Evolutionary conservation across 345 rosid species (phyloP), one percentile per base, ranked within the genome.

Genomic region (Aethionema arabicum): DNA sequence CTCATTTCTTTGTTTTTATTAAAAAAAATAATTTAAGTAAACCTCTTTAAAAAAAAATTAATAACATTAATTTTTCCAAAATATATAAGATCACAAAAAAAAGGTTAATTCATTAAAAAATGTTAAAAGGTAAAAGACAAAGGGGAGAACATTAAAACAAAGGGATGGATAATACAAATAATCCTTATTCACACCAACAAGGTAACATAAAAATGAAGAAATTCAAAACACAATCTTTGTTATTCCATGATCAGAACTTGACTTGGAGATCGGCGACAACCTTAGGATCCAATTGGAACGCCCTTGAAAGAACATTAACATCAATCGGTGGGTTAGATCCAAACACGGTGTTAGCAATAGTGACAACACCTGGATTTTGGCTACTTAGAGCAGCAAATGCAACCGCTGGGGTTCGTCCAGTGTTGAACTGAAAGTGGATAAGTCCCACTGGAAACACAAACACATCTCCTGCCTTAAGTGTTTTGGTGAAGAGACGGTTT

Each of bases 401-500:
- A 59, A 59, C 47, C 0, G 66, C 72, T 0, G 54, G 47, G 3
- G 4, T 1, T 0, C 5, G 0, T 2, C 72, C 65, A 7, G 42
- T 2, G 8, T 67, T 67, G 0, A 29, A 6, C 12, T 41, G 52
- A 38, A 67, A 67, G 42, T 67, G 72, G 3, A 67, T 4, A 3
- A 68, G 73, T 30, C 73, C 73, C 0, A 29, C 9, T 11, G 73
- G 73, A 31, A 68, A 60, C 49, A 60, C 67, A 52, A 68, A 52
- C 0, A 38, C 61, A 68, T 68, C 73, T 52, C 73, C 73, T 0
- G 0, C 0, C 2, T 60, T 36, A 6, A 60, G 73, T 8, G 40
- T 60, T 68, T 68, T 68, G 3, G 30, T 30, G 41, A 68, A 43
- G 3, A 68, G 61, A 0, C 73, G 73, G 0, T 68, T 68, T 5